These are phyloP conservation scores for Ophiostoma himal-ulmi DNA, from an alignment of 2,329 filamentous ascomycete genomes.

Conservation along the genomic window DNA sequence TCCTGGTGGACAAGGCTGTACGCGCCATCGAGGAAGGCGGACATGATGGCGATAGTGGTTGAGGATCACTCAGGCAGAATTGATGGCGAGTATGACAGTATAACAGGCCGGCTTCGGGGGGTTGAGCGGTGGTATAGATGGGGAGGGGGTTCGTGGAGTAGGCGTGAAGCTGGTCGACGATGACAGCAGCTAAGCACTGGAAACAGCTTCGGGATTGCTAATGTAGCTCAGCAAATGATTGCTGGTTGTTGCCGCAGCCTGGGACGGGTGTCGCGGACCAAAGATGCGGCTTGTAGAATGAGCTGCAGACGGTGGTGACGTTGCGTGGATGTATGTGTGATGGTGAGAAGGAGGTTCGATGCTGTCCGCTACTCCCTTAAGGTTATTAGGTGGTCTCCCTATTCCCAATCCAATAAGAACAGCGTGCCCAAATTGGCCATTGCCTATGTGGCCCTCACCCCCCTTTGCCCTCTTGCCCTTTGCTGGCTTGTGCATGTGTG, in stretches of 20 bases:
- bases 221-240: neutral
- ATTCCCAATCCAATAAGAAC: slow-evolving; percentile 24
- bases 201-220: neutral
- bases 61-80: neutral
- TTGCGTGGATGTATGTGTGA: slow-evolving; percentile 17
- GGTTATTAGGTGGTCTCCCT: slow-evolving; percentile 12
- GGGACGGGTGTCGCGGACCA: slow-evolving; percentile 16
- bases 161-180: slow-evolving; percentile 1
- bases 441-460: slow-evolving; percentile 17
- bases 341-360: slow-evolving; percentile 19
- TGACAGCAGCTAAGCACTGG: neutral
- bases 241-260: slow-evolving; percentile 18
- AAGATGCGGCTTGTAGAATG: slow-evolving; percentile 17
- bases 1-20: slow-evolving; percentile 98
- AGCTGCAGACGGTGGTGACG: slow-evolving; percentile 14
- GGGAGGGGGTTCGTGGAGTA: slow-evolving; percentile 12
- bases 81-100: neutral
- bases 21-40: slow-evolving; percentile 86
- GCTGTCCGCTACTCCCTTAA: slow-evolving; percentile 14
- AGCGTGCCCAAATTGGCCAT: slow-evolving; percentile 26
- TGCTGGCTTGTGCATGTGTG: slow-evolving; percentile 24
- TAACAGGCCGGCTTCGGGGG: neutral
- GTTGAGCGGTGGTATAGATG: neutral
- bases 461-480: slow-evolving; percentile 16
- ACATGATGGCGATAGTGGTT: slow-evolving; percentile 58